These are phyloP conservation scores for Penicillium longicatenatum DNA, from an alignment of 495 filamentous ascomycete species.

Conservation along the genomic window DNA sequence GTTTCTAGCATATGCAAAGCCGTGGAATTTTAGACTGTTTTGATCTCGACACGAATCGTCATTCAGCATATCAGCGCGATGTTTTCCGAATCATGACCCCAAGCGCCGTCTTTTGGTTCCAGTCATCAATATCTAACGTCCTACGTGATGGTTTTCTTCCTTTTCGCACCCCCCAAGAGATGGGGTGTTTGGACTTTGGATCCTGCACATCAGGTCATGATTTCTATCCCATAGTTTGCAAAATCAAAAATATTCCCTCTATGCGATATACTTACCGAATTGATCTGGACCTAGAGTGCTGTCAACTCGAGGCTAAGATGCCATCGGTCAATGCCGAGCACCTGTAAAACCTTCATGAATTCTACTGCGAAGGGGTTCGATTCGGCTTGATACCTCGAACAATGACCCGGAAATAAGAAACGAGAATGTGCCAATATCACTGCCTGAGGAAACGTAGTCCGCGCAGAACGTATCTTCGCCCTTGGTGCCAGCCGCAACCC, in stretches of 20 bases:
- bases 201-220: constrained; percentile 3
- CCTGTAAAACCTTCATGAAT: not conserved
- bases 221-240: constrained; percentile 4
- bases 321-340: not conserved
- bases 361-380: not conserved
- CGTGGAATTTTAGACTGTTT: constrained; percentile 18
- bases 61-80: constrained; percentile 49
- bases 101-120: constrained; percentile 37
- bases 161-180: not conserved
- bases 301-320: not conserved
- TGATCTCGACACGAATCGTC: constrained; percentile 28
- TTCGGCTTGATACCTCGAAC: not conserved
- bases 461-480: not conserved
- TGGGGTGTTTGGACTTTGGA: not conserved
- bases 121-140: constrained; percentile 27
- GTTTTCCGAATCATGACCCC: constrained; percentile 39
- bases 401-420: not conserved
- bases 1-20: constrained; percentile 18
- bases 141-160: constrained; percentile 25
- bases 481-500: not conserved
- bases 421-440: not conserved
- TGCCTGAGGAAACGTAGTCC: not conserved
- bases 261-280: not conserved
- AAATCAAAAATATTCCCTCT: constrained; percentile 6
- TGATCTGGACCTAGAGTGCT: not conserved